Evolutionary conservation across 176 grass and related monocot genomes (phyloP).

Genomic region (Bonia amplexicaulis): DNA sequence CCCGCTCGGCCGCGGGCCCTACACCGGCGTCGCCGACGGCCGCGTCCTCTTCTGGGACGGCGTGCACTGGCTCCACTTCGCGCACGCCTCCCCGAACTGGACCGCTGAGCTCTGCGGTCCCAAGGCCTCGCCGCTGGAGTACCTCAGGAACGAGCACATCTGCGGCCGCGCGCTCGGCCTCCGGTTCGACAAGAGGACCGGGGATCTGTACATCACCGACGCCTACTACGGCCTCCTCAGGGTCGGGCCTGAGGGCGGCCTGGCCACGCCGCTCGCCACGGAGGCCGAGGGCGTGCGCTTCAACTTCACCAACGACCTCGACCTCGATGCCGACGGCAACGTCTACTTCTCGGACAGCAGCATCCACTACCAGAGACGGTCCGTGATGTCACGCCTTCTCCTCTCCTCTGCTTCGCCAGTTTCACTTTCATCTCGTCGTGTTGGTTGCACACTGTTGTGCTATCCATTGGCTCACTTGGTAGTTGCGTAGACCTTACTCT

Average conservation of each 20-base stretch:
- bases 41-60: slow-evolving; percentile 83
- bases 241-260: slow-evolving; percentile 86
- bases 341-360: slow-evolving; percentile 95
- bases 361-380: slow-evolving; percentile 82
- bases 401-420: neutral
- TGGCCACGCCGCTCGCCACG: slow-evolving; percentile 62
- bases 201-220: slow-evolving; percentile 94
- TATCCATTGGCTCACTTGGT: too few species aligned
- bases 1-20: slow-evolving; percentile 74
- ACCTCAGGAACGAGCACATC: slow-evolving; percentile 84
- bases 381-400: neutral
- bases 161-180: slow-evolving; percentile 85
- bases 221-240: slow-evolving; percentile 75
- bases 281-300: slow-evolving; percentile 82
- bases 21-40: slow-evolving; percentile 87
- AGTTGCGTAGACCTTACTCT: neutral
- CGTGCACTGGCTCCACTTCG: slow-evolving; percentile 63
- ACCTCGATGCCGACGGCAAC: slow-evolving; percentile 71
- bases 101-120: slow-evolving; percentile 55
- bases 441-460: neutral
- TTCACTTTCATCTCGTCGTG: neutral
- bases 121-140: slow-evolving; percentile 60
- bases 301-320: slow-evolving; percentile 95
- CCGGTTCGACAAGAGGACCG: slow-evolving; percentile 58
- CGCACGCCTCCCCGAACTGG: slow-evolving; percentile 72